Evolutionary conservation across 179 eudicot genomes (phyloP).

Genomic region (Silene vulgaris): DNA sequence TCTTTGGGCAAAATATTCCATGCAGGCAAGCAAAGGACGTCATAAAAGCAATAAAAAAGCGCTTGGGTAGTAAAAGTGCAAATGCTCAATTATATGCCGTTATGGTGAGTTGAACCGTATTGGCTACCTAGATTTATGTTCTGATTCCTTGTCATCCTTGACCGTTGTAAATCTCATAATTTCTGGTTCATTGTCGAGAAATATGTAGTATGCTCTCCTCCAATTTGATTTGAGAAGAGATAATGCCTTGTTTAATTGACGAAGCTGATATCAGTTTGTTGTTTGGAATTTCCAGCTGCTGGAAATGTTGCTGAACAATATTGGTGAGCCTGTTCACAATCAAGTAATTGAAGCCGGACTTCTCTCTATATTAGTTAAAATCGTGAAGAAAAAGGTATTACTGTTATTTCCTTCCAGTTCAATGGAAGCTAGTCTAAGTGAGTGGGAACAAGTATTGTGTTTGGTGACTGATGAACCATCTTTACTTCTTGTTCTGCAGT

Average conservation of each 20-base stretch:
- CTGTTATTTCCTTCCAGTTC: not conserved
- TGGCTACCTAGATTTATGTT: slow-evolving; percentile 3
- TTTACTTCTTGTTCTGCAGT: slow-evolving; percentile 39
- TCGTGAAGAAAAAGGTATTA: slow-evolving; percentile 84
- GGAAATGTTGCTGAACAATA: slow-evolving; percentile 91
- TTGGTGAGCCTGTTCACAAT: slow-evolving; percentile 84
- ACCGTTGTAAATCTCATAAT: not conserved
- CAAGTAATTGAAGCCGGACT: slow-evolving; percentile 81
- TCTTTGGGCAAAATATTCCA: slow-evolving; percentile 16
- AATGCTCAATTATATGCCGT: slow-evolving; percentile 73
- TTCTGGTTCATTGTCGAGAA: slow-evolving; percentile 2
- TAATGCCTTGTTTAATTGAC: slow-evolving; percentile 3
- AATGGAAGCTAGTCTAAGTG: not conserved
- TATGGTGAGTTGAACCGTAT: slow-evolving; percentile 46
- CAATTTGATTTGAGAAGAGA: not conserved
- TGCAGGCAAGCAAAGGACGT: slow-evolving; percentile 82
- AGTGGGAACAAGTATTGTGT: slow-evolving; percentile 7
- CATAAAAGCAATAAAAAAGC: slow-evolving; percentile 75
- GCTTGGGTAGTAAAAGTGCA: slow-evolving; percentile 63
- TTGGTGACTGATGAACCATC: slow-evolving; percentile 1
- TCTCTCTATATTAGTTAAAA: slow-evolving; percentile 65
- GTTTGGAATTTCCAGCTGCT: slow-evolving; percentile 50
- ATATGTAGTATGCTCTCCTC: not conserved
- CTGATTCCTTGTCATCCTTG: not conserved
- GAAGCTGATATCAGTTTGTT: slow-evolving; percentile 15